A percentile compares a stretch with the other conserved stretches of the same genome.
These are phyloP conservation scores for Dentipellis sp. DNA, from an alignment of 768 basidiomycete species.

Conservation along the genomic window DNA sequence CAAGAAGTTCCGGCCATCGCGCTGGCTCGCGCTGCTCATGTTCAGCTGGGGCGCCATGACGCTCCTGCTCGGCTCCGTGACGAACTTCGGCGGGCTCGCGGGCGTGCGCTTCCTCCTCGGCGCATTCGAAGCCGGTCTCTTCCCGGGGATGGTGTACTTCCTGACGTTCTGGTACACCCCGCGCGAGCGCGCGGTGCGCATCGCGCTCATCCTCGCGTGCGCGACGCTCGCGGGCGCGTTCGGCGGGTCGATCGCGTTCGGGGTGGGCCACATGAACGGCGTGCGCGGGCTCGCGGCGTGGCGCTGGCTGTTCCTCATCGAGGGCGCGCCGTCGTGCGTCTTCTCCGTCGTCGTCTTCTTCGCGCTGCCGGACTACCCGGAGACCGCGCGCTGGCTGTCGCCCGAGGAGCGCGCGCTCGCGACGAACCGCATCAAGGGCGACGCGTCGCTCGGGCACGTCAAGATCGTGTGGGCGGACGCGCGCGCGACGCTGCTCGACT, in stretches of 20 bases:
- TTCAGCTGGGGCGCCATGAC: conserved; percentile 22
- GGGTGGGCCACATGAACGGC: conserved; percentile 22
- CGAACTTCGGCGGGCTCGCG: conserved; percentile 23
- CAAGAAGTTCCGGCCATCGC: conserved; percentile 2
- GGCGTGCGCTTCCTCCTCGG: conserved; percentile 29
- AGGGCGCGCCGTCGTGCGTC: conserved; percentile 28
- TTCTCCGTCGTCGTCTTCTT: conserved; percentile 19
- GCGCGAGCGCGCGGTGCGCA: conserved; percentile 13
- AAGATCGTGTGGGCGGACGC: conserved; percentile 25
- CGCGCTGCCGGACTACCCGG: conserved; percentile 37
- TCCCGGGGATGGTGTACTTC: conserved; percentile 25
- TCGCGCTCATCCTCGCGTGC: conserved; percentile 23
- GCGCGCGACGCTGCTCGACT: conserved; percentile 20
- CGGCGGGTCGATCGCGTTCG: conserved; percentile 27
- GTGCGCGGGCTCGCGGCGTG: conserved; percentile 16
- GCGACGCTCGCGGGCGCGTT: conserved; percentile 28
- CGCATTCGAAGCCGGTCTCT: conserved; percentile 25
- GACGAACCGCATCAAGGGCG: conserved; percentile 6
- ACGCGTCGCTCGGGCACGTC: neutral
- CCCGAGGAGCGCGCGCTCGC: conserved; percentile 30
- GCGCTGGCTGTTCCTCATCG: conserved; percentile 17
- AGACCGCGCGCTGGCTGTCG: conserved; percentile 30
- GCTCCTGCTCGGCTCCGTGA: conserved; percentile 21
- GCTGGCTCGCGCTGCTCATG: conserved; percentile 25
- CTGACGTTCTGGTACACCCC: conserved; percentile 23